Base-by-base conservation (phyloP, 768 basidiomycete species). In the Rhodotorula kratochvilovae region DNA sequence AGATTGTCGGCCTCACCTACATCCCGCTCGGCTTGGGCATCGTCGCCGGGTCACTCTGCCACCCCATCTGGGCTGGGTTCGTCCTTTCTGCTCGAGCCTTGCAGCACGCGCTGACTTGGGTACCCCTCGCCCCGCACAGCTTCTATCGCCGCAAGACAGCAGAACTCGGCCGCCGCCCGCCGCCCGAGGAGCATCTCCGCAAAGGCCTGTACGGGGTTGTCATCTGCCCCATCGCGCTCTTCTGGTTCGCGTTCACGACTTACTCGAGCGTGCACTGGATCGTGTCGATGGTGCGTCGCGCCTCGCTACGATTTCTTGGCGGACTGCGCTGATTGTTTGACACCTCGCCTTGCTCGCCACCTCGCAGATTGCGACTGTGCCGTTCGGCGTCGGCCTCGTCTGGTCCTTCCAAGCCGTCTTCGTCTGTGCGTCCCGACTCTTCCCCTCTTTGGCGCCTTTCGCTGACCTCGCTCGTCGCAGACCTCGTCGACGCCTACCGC, bases 171-270 rank as follows among this genome's bases (percentile, higher is more conserved):
- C 48, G 50, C 1, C 71, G 75, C 1, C 75, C 75, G 1, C 75
- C 75, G 12, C 75, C 75, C 0, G 75, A 76, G 53, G 72, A 73
- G 45, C 75, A 76, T 53, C 50, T 76, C 1, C 55, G 69, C 19
- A 64, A 71, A 50, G 75, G 75, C 0, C 58, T 76, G 19, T 53
- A 36, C 31, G 75, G 72, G 1, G 75, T 63, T 6, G 50, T 71
- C 15, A 16, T 76, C 13, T 63, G 69, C 50, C 70, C 72, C 25
- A 4, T 74, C 21, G 54, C 69, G 13, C 57, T 76, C 2, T 85
- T 85, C 78, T 83, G 84, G 79, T 83, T 87, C 63, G 86, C 86
- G 5, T 86, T 85, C 72, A 86, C 85, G 2, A 84, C 84, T 5
- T 84, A 85, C 77, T 69, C 76, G 5, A 76, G 77, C 15, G 83